Evolutionary conservation across 192 early-diverging fungal species (phyloP), one percentile per base, ranked within the genome.

Genomic region (Coemansia sp.): DNA sequence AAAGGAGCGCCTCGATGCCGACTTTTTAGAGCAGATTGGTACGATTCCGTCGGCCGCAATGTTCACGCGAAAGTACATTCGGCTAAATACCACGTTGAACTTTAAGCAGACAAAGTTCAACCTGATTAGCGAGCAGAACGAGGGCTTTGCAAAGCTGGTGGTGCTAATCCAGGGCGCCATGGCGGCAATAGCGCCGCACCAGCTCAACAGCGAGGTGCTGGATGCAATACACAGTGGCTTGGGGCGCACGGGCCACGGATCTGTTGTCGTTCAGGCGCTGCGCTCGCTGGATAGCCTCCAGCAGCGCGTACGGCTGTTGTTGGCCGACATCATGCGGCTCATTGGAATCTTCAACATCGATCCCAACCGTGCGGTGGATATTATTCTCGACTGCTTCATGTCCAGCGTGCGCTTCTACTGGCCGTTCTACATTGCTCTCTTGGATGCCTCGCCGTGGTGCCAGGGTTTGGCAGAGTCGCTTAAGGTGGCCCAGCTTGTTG

Each of bases 21-120:
- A 71, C 28, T 67, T 78, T 32, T 59, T 78, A 1, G 75, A 71
- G 48, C 64, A 67, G 27, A 23, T 68, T 8, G 62, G 58, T 10
- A 50, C 60, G 22, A 60, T 78, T 23, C 57, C 56, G 9, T 68
- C 65, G 21, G 75, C 75, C 2, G 29, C 44, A 1, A 35, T 35
- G 10, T 78, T 68, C 38, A 71, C 67, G n/a, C 58, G 55, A 21
- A 67, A 68, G 51, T 68, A 50, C 38, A 62, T 78, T 8, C 64
- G 75, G 22, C 59, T 80, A 19, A 73, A 73, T 23, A 80, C 77
- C 5, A 38, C 77, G 31, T 52, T 80, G n/a, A 62, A 69, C 48
- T 80, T 68, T 44, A 80, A 73, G 58, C 77, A 80, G 38, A 72
- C 69, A 62, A 80, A 80, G 67, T 80, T 65, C 42, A 80, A 80